Evolutionary conservation across 2,329 filamentous ascomycete species (phyloP).

Genomic region (Sclerotinia sclerotiorum): DNA sequence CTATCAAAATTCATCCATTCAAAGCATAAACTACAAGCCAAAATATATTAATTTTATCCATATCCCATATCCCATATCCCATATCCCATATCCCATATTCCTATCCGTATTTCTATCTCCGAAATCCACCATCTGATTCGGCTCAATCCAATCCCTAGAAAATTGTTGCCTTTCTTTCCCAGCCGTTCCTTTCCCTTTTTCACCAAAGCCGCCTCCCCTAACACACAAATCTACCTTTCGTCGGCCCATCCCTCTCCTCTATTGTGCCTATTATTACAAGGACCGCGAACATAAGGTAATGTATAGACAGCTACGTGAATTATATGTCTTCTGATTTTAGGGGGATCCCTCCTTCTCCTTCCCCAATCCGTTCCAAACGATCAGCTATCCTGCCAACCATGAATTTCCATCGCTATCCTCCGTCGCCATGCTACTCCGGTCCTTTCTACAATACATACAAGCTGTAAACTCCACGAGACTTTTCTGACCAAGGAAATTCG

Average conservation of each 20-base stretch:
- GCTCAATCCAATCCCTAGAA: background rate
- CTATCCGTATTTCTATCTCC: background rate
- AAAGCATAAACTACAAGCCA: background rate
- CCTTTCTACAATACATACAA: conserved; percentile 22
- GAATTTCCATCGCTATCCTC: conserved; percentile 11
- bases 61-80: conserved; percentile 4
- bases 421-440: conserved; percentile 21
- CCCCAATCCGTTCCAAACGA: background rate
- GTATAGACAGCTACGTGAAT: conserved; percentile 23
- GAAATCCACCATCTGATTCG: background rate
- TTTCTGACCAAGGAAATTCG: conserved; percentile 26
- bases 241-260: background rate
- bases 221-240: background rate
- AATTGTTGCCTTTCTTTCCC: background rate
- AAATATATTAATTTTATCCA: conserved; percentile 14
- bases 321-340: conserved; percentile 5
- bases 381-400: conserved; percentile 5
- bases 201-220: background rate
- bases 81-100: background rate
- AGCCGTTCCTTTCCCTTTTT: background rate
- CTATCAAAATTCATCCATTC: background rate
- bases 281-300: conserved; percentile 18
- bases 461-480: conserved; percentile 22
- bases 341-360: background rate
- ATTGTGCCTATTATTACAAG: conserved; percentile 14